Conservation (phyloP, 2,329 filamentous ascomycete genomes). For the Microcera coccophila region DNA sequence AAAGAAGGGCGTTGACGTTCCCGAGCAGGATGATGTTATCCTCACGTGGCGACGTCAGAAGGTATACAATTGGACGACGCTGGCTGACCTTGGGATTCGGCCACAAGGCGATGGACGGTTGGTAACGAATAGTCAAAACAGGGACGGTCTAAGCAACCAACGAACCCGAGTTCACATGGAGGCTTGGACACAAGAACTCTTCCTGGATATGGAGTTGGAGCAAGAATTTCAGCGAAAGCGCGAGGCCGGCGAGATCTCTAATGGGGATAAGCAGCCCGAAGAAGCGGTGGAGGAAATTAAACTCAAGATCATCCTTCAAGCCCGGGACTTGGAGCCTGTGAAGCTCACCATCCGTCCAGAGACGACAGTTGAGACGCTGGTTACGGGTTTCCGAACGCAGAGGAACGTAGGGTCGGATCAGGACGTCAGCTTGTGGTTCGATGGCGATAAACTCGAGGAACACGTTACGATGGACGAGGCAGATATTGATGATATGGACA, state of each 20-base stretch:
- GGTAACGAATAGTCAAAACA: conserved; percentile 32
- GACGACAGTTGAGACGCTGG: conserved; percentile 60
- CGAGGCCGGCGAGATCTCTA: conserved; percentile 38
- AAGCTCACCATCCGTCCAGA: conserved; percentile 50
- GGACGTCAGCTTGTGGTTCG: conserved; percentile 63
- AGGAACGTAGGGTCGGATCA: conserved; percentile 49
- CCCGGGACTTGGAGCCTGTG: conserved; percentile 47
- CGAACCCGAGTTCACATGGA: conserved; percentile 66
- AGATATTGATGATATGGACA: conserved; percentile 71
- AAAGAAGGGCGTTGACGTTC: conserved; percentile 35
- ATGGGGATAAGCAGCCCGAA: conserved; percentile 29
- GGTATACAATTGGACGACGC: conserved; percentile 73
- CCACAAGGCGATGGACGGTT: conserved; percentile 41
- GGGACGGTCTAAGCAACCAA: conserved; percentile 46
- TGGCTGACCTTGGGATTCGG: conserved; percentile 61
- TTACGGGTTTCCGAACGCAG: conserved; percentile 57
- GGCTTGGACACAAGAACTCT: conserved; percentile 68
- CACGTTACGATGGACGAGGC: conserved; percentile 58
- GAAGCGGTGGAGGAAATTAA: conserved; percentile 31
- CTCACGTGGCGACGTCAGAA: conserved; percentile 74
- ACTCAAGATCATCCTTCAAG: conserved; percentile 52
- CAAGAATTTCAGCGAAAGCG: conserved; percentile 46
- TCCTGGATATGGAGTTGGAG: conserved; percentile 45
- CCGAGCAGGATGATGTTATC: conserved; percentile 56
- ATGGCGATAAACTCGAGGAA: conserved; percentile 67